Evolutionary conservation across 768 basidiomycete species (phyloP).

Genomic region (Lentinula lateritia): DNA sequence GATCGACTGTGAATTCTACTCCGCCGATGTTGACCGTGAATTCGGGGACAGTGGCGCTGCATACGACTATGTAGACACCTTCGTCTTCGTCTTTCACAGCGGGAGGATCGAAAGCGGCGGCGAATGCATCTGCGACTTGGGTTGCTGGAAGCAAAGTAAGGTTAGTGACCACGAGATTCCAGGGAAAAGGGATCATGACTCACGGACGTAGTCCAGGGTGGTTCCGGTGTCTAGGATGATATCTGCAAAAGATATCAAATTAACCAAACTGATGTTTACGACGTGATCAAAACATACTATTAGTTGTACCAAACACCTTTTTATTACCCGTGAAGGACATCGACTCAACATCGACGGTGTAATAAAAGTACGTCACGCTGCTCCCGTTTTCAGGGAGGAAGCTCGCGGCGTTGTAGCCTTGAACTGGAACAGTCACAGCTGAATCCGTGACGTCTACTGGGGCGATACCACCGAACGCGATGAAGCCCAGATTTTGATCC

Average conservation of each 20-base stretch:
- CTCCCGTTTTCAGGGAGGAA: slow-evolving; percentile 13
- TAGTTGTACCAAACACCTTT: slow-evolving; percentile 1
- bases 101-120: slow-evolving; percentile 12
- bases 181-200: background rate
- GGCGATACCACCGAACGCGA: slow-evolving; percentile 19
- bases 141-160: slow-evolving; percentile 1
- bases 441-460: slow-evolving; percentile 14
- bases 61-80: slow-evolving; percentile 13
- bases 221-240: slow-evolving; percentile 11
- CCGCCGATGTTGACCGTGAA: slow-evolving; percentile 17
- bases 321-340: slow-evolving; percentile 15
- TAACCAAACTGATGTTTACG: slow-evolving; percentile 2
- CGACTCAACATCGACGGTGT: slow-evolving; percentile 15
- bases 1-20: slow-evolving; percentile 14
- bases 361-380: slow-evolving; percentile 13
- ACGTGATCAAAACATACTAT: slow-evolving; percentile 11
- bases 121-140: slow-evolving; percentile 11
- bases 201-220: slow-evolving; percentile 15
- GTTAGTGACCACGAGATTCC: background rate
- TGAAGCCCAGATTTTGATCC: slow-evolving; percentile 17
- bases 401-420: slow-evolving; percentile 14
- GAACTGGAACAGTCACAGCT: slow-evolving; percentile 14
- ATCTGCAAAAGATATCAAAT: background rate
- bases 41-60: slow-evolving; percentile 16
- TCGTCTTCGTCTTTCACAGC: slow-evolving; percentile 10